Evolutionary conservation across 306 rosid species (phyloP).

Genomic region (Dryas alaskensis): DNA sequence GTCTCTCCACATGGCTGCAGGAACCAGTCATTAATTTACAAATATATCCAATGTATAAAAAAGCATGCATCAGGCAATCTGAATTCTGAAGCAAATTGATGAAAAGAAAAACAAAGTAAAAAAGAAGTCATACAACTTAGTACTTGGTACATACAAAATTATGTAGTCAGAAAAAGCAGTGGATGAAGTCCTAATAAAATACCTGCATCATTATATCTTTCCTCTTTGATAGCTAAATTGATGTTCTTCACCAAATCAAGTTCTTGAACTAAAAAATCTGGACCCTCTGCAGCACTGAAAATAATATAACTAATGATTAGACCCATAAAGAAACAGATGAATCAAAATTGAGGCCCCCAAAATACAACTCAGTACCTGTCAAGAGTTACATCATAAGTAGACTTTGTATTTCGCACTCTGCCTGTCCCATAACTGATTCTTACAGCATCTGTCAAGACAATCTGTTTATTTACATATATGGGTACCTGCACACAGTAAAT

Average conservation of each 20-base stretch:
- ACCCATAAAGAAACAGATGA: constrained; percentile 4
- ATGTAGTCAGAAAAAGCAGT: neutral
- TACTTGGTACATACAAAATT: neutral
- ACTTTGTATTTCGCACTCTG: constrained; percentile 48
- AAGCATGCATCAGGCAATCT: constrained; percentile 4
- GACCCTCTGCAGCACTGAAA: constrained; percentile 80
- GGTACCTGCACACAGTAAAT: constrained; percentile 74
- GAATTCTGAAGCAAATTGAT: neutral
- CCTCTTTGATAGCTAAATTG: constrained; percentile 66
- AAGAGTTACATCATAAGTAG: constrained; percentile 74
- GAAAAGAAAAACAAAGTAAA: neutral
- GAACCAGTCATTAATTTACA: constrained; percentile 23
- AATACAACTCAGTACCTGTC: constrained; percentile 65
- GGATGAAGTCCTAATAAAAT: constrained; percentile 5
- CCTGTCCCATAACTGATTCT: constrained; percentile 74
- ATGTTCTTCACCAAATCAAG: constrained; percentile 71
- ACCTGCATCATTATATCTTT: constrained; percentile 93
- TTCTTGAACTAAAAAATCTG: constrained; percentile 67
- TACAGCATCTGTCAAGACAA: constrained; percentile 78
- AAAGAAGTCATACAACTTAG: neutral
- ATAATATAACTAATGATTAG: constrained; percentile 23
- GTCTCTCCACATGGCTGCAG: constrained; percentile 89
- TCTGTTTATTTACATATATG: constrained; percentile 79
- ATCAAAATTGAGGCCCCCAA: constrained; percentile 12
- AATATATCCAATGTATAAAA: constrained; percentile 14